A percentile compares a stretch with the other conserved stretches of the same genome.
Conservation (phyloP, 1,139 yeast species). For the Blastobotrys persicus region DNA sequence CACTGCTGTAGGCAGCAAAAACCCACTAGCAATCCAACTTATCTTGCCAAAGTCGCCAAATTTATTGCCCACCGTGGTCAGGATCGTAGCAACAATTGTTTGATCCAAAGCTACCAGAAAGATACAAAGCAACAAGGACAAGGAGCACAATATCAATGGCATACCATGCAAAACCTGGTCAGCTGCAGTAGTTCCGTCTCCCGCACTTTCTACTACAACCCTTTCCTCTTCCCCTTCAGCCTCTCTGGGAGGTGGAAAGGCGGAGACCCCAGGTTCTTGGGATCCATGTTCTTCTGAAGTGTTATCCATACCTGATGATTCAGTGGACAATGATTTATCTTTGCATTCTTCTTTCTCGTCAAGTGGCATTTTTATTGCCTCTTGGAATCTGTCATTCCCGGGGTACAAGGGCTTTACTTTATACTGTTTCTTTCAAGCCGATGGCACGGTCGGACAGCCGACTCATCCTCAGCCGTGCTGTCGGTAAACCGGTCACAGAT, state of each 20-base stretch:
- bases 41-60: constrained; percentile 54
- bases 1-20: constrained; percentile 57
- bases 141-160: constrained; percentile 43
- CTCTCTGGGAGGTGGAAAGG: too few relatives aligned
- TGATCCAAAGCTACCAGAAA: constrained; percentile 67
- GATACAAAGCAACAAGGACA: constrained; percentile 49
- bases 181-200: constrained; percentile 25
- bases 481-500: not conserved
- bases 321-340: not conserved
- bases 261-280: too few relatives aligned
- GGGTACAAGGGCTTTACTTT: too few relatives aligned
- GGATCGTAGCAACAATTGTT: constrained; percentile 60
- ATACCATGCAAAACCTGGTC: constrained; percentile 44
- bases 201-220: constrained; percentile 16
- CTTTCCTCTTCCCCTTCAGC: constrained; percentile 12
- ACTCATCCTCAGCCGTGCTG: not conserved
- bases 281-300: not conserved
- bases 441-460: not conserved
- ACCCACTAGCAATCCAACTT: constrained; percentile 64
- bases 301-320: not conserved
- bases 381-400: too few relatives aligned
- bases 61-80: constrained; percentile 54
- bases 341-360: not conserved
- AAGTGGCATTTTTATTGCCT: not conserved
- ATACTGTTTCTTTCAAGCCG: too few relatives aligned